Evolutionary conservation across 805 yeast genomes (phyloP).

Genomic region (Nakazawaea wyomingensis): DNA sequence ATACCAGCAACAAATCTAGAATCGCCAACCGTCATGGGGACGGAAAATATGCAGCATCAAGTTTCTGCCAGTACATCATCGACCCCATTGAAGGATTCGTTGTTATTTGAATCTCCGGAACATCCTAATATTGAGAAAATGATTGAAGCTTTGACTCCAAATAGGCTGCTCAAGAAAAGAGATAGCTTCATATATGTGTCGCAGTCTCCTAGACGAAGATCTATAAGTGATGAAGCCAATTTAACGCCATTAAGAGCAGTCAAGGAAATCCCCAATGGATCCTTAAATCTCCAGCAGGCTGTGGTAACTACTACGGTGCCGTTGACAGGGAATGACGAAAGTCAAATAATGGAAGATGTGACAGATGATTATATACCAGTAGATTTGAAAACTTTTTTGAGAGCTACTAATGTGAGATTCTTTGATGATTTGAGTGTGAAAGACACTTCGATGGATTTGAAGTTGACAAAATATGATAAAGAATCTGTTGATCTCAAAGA

Average conservation of each 20-base stretch:
- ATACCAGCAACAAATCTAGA: background rate
- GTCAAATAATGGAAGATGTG: conserved; percentile 8
- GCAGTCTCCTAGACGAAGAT: conserved; percentile 6
- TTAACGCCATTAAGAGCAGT: conserved; percentile 13
- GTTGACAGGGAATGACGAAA: conserved; percentile 20
- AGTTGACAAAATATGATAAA: background rate
- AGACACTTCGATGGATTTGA: conserved; percentile 2
- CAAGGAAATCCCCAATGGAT: conserved; percentile 4
- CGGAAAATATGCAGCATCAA: too few relatives aligned
- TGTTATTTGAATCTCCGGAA: background rate
- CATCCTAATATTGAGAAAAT: conserved; percentile 15
- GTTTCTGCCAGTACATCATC: background rate
- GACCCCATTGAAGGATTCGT: conserved; percentile 1
- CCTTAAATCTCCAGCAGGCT: conserved; percentile 6
- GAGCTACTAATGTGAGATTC: conserved; percentile 35
- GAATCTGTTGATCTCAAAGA: conserved; percentile 21
- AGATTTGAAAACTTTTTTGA: conserved; percentile 32
- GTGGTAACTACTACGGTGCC: conserved; percentile 25
- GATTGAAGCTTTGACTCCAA: conserved; percentile 13
- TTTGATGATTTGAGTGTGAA: conserved; percentile 38
- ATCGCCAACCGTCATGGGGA: background rate
- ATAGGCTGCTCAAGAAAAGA: conserved; percentile 1
- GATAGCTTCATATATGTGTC: conserved; percentile 3
- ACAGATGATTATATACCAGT: conserved; percentile 27
- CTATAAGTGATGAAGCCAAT: conserved; percentile 3